Base-by-base conservation (phyloP, 306 rosid species). In the Cajanus cajan region DNA sequence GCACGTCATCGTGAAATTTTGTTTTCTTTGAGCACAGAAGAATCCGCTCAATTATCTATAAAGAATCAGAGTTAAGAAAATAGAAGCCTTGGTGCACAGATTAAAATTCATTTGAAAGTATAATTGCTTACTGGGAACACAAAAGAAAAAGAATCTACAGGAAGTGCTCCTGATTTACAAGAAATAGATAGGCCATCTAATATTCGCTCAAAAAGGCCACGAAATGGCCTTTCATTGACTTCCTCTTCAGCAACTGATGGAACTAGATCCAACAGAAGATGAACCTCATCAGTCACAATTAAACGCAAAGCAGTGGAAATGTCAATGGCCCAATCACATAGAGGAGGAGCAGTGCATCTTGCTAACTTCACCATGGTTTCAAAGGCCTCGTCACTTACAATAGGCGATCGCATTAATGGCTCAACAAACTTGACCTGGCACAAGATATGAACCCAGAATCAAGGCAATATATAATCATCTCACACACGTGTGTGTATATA, bases 111-210 rank as follows among this genome's bases (percentile, higher is more conserved):
- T 31, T 31, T 8, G 44, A 59, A 77, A 52, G 83, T 48, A 61
- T 41, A 62, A 86, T 45, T 78, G 72, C 97, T 91, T 84, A 95
- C 99, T 4, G 98, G 99, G 88, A 95, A 95, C 31, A 93, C 88
- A 81, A 91, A 93, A 36, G 96, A 86, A 81, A 95, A 95, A n/a
- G 99, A 90, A 88, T 95, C 99, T 12, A 95, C 92, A 73, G 99
- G 98, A 78, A 95, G 94, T 50, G 99, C 89, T 63, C 99, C 99
- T 4, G 85, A 90, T 91, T 88, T 93, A 84, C 98, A 95, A 67
- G 99, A 90, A 51, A 74, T 73, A 70, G 99, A 90, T 55, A 95
- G 83, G 74, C 96, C 99, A 76, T 83, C 82, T 39, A 90, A 74
- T 52, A 93, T 85, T 71, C 96, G 90, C 66, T 93, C 97, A 80